Evolutionary conservation across 1,139 yeast species (phyloP), one percentile per base, ranked within the genome.

Genomic region (Kluyveromyces sp.): DNA sequence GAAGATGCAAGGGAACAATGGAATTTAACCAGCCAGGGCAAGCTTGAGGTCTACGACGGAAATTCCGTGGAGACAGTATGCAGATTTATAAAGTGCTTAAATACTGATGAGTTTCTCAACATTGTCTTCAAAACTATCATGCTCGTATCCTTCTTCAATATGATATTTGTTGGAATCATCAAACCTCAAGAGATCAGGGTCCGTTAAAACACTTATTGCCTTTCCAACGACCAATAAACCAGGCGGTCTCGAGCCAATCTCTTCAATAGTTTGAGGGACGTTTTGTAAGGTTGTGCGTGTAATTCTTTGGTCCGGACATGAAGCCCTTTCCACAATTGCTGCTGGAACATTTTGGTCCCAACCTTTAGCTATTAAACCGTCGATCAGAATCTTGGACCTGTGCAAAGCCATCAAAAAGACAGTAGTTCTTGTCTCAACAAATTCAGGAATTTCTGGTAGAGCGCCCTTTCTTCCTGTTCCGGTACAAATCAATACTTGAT

Each of bases 391-490:
- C 15, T 73, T 74, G 13, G 87, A 80, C 49, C 97, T 73, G 57
- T 89, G 96, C 45, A 92, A 69, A 0, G 96, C 83, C 98, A 92
- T 92, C 37, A 92, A 64, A 56, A 89, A 89, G 0, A 92, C 80
- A 0, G 95, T 83, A 0, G 98, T 92, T 54, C 97, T 68, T 2
- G 82, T 66, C 30, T 67, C 61, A 2, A 78, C 83, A 65, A 74
- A 89, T 45, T 78, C 83, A 0, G 98, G 97, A 15, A 86, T 67
- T 41, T 71, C 71, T 1, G 96, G 96, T 40, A 86, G 64, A 3
- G 80, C 81, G 3, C 97, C 97, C 33, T 83, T 78, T 46, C 94
- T 77, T 0, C 96, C 97, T 0, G 96, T 88, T 9, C 98, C 98
- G 0, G 98, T 92, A 63, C 96, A 87, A 25, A 92, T 80, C 44